Evolutionary conservation across 1,284 basidiomycete species (phyloP), one percentile per base, ranked within the genome.

Genomic region (Coniferiporia sulphurascens): DNA sequence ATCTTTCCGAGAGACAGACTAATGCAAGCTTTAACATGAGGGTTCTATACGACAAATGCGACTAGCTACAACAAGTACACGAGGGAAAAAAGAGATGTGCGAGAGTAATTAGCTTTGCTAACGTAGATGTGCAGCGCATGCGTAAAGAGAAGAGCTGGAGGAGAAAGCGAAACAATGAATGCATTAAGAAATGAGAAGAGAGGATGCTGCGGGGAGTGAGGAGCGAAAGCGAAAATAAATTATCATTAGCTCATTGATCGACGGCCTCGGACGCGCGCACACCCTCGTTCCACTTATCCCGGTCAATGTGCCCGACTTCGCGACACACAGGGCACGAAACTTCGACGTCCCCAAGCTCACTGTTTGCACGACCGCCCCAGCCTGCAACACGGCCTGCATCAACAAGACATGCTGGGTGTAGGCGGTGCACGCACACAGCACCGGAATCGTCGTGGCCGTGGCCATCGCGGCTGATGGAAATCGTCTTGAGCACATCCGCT

Each of bases 341-440:
- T 67, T 85, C 81, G 0, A 83, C 75, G 9, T 71, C 71, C 19
- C 15, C 15, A 41, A 12, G 12, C 38, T 73, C 75, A 9, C 69
- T 66, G 49, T 74, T 69, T 4, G 36, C 48, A 71, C 60, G 12
- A 55, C 52, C 34, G 63, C 69, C 48, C 70, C 77, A 80, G 15
- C 83, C 74, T 10, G 85, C 81, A 27, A 88, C 83, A 48, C 88
- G 78, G 70, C 85, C 85, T 13, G 87, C 81, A 63, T 80, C 86
- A n/a, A 91, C 87, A 41, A 91, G 67, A 69, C 88, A 91, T 52
- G 81, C 72, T 9, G 82, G 77, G 66, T 91, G 88, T 76, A 90
- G 90, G 45, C 67, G 71, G 69, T 91, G 89, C 44, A 69, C 64
- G 66, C 88, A 91, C 58, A 81, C 74, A 22, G 60, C 60, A 67